These are phyloP conservation scores for Chenopodium album DNA, from an alignment of 148 eudicot genomes.

Conservation along the genomic window DNA sequence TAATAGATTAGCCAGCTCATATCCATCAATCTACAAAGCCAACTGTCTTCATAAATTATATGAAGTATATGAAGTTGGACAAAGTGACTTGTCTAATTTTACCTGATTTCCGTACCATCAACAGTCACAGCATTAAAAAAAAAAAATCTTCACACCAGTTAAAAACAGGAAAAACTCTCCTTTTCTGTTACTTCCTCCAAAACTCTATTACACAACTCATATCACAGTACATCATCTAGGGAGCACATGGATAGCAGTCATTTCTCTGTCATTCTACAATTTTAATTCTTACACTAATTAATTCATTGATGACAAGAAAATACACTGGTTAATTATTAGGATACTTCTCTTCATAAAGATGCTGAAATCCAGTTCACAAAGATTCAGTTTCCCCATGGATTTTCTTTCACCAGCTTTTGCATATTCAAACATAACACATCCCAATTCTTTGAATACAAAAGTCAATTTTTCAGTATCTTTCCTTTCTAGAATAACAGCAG, in stretches of 20 bases:
- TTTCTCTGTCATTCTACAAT: not conserved
- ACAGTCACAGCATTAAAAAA: not conserved
- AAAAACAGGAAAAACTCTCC: not conserved
- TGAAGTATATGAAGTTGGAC: not conserved
- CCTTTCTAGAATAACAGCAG: not conserved
- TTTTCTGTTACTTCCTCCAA: not conserved
- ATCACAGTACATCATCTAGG: not conserved
- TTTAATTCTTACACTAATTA: not conserved
- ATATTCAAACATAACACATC: not conserved
- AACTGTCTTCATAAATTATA: not conserved
- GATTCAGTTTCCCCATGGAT: not conserved
- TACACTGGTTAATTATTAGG: no score
- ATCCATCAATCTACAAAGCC: not conserved
- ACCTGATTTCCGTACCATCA: not conserved
- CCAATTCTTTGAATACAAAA: not conserved
- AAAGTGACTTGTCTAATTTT: not conserved
- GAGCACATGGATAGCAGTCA: not conserved
- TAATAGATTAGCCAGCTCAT: not conserved
- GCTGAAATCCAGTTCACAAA: not conserved
- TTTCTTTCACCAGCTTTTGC: not conserved
- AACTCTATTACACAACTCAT: not conserved
- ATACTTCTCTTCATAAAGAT: not conserved
- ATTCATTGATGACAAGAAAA: not conserved
- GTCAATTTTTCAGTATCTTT: not conserved
- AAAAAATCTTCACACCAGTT: not conserved